Conservation (phyloP, 306 rosid genomes). For the Quercus ilex region DNA sequence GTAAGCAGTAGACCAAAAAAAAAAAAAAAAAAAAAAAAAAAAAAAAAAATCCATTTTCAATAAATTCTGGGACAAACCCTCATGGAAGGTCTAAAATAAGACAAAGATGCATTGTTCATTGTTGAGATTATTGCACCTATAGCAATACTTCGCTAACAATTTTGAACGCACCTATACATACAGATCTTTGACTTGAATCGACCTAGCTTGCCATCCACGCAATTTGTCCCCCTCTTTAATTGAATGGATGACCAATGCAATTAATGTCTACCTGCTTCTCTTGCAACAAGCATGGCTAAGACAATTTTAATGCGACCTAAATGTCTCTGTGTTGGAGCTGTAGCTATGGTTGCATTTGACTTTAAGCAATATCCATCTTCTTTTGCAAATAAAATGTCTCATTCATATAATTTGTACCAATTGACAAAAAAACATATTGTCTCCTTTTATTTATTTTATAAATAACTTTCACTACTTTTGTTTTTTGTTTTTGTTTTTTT, state of each 20-base stretch:
- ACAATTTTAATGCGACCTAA: too few relatives aligned
- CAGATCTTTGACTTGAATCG: background rate
- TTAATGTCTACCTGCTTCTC: background rate
- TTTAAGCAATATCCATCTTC: too few relatives aligned
- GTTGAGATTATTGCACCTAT: background rate
- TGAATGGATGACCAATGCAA: background rate
- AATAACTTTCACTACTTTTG: too few relatives aligned
- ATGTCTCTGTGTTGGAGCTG: background rate
- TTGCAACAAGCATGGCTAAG: background rate
- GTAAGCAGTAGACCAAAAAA: too few relatives aligned
- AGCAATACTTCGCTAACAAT: background rate
- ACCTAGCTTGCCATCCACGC: background rate
- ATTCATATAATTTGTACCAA: too few relatives aligned
- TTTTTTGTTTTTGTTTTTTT: too few relatives aligned
- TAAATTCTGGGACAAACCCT: background rate
- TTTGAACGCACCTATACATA: background rate
- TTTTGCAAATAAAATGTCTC: too few relatives aligned
- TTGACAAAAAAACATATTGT: too few relatives aligned
- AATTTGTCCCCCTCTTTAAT: background rate
- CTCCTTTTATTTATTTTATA: too few relatives aligned
- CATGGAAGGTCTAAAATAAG: background rate
- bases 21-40: too few relatives aligned
- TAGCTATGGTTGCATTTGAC: background rate
- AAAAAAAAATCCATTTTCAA: too few relatives aligned
- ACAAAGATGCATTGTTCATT: background rate